Conservation (phyloP, 257 asterid genomes). For the Penstemon davidsonii region DNA sequence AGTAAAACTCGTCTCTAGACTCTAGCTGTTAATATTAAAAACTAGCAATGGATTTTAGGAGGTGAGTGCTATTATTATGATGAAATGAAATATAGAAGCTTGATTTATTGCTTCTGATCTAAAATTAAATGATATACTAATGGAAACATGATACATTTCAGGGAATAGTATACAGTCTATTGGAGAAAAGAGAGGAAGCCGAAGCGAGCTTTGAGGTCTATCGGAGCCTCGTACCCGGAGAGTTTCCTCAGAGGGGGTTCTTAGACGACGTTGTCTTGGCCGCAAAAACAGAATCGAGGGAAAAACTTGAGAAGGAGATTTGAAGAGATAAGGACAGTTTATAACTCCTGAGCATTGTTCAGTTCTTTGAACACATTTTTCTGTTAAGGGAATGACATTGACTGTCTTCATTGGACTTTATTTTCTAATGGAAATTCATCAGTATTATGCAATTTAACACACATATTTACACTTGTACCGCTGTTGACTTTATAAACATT, state of each 20-base stretch:
- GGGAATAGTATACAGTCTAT: slow-evolving; percentile 83
- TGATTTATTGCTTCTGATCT: not conserved
- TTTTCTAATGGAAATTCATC: no score
- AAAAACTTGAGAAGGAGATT: slow-evolving; percentile 52
- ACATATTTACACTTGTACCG: no score
- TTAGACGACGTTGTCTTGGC: slow-evolving; percentile 81
- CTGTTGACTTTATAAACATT: no score
- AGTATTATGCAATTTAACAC: no score
- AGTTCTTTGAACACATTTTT: slow-evolving; percentile 7
- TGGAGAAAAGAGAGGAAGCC: slow-evolving; percentile 74
- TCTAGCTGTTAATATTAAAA: not conserved
- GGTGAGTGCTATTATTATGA: not conserved
- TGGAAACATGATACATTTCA: slow-evolving; percentile 24
- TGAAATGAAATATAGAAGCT: not conserved
- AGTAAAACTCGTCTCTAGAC: no score
- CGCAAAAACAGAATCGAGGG: slow-evolving; percentile 69
- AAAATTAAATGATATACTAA: not conserved
- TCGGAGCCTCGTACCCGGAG: slow-evolving; percentile 76
- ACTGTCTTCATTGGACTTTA: no score
- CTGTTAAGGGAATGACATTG: no score
- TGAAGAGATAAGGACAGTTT: slow-evolving; percentile 30
- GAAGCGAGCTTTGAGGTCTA: slow-evolving; percentile 67
- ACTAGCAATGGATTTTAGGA: not conserved
- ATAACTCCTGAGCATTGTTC: not conserved
- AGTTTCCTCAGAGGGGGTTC: slow-evolving; percentile 77